Percentiles rank a stretch among this genome's conserved stretches.
These are phyloP conservation scores for Aureobasidium zeae DNA, from an alignment of 2,329 filamentous ascomycete species.

Conservation along the genomic window DNA sequence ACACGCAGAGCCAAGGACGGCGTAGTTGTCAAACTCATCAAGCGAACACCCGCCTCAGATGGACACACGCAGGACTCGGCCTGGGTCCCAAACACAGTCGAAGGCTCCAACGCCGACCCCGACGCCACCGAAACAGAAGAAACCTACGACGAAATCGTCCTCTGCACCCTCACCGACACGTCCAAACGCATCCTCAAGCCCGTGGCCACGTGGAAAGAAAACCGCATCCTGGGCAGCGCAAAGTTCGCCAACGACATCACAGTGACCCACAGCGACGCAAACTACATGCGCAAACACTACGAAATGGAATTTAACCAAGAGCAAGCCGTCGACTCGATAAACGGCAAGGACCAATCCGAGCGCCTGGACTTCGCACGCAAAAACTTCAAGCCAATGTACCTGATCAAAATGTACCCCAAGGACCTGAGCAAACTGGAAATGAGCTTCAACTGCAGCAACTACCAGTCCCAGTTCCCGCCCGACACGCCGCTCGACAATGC, in stretches of 20 bases:
- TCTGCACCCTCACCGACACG: slow-evolving; percentile 51
- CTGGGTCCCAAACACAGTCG: slow-evolving; percentile 31
- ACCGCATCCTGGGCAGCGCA: slow-evolving; percentile 59
- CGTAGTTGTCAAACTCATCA: slow-evolving; percentile 42
- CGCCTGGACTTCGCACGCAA: slow-evolving; percentile 40
- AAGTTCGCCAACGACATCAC: slow-evolving; percentile 63
- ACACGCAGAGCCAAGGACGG: slow-evolving; percentile 43
- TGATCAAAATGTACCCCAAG: slow-evolving; percentile 50
- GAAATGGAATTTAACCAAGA: slow-evolving; percentile 49
- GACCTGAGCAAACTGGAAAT: slow-evolving; percentile 49
- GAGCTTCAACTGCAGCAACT: slow-evolving; percentile 54
- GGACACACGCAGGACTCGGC: slow-evolving; percentile 38
- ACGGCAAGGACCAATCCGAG: slow-evolving; percentile 33
- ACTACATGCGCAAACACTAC: slow-evolving; percentile 61
- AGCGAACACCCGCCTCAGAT: slow-evolving; percentile 35
- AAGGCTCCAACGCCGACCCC: slow-evolving; percentile 32
- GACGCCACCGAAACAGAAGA: slow-evolving; percentile 37
- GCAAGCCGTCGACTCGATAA: slow-evolving; percentile 36
- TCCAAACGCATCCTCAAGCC: slow-evolving; percentile 51
- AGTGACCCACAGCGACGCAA: slow-evolving; percentile 55
- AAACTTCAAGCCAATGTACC: slow-evolving; percentile 56
- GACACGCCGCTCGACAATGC: slow-evolving; percentile 48
- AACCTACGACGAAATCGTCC: slow-evolving; percentile 55
- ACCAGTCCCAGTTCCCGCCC: slow-evolving; percentile 60
- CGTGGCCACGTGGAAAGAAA: slow-evolving; percentile 53